Evolutionary conservation across 176 grass and related monocot species (phyloP).

Genomic region (Carex cristatella): DNA sequence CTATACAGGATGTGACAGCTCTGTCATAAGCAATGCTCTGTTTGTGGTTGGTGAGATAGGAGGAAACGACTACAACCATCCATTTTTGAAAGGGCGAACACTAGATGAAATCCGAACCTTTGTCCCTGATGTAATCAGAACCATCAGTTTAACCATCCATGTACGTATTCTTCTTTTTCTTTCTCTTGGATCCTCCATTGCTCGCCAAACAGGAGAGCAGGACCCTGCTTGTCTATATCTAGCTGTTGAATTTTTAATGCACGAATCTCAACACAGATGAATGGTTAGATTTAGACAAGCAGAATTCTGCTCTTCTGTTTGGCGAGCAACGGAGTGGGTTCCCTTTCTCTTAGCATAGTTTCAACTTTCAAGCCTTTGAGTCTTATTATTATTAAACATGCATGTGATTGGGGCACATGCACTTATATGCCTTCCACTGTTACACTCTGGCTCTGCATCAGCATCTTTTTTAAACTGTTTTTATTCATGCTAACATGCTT

Average conservation of each 20-base stretch:
- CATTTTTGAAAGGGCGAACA: constrained; percentile 27
- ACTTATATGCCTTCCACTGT: no score
- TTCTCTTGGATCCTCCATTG: no score
- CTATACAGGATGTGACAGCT: background rate
- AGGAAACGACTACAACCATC: constrained; percentile 90
- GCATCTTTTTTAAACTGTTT: background rate
- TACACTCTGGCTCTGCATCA: no score
- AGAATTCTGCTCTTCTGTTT: no score
- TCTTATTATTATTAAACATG: no score
- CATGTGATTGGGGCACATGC: background rate
- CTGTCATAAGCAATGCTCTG: constrained; percentile 42
- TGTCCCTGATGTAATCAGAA: constrained; percentile 51
- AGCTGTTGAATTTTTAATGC: no score
- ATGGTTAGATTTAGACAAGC: no score
- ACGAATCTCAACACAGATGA: no score
- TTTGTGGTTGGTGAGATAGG: constrained; percentile 92
- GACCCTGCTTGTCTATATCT: no score
- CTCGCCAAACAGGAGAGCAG: no score
- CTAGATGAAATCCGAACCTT: constrained; percentile 57
- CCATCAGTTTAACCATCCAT: constrained; percentile 59
- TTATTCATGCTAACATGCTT: no score
- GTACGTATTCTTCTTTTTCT: constrained; percentile 19
- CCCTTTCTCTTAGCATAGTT: background rate
- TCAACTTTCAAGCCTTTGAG: no score
- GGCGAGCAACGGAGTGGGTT: background rate